Conservation (phyloP, 2,329 filamentous ascomycete species). For the Colletotrichum tabaci region DNA sequence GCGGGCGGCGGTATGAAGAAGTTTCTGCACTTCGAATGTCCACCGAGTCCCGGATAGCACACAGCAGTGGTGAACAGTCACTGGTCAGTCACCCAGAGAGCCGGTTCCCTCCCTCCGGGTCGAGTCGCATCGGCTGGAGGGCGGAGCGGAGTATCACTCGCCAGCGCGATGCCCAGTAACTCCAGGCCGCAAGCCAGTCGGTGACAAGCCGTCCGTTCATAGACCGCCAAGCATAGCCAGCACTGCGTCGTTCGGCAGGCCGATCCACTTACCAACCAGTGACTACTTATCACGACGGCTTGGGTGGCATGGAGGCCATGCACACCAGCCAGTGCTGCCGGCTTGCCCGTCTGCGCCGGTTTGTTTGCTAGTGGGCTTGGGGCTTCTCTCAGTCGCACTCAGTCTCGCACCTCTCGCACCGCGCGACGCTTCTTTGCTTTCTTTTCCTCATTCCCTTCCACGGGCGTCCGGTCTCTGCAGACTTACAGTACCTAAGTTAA, state of each 20-base stretch:
- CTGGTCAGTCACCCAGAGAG: neutral
- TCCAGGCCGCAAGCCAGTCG: neutral
- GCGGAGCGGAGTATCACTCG: constrained; percentile 16
- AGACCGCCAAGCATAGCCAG: constrained; percentile 19
- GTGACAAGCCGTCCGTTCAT: neutral
- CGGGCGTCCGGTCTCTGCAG: constrained; percentile 6
- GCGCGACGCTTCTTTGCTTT: constrained; percentile 8
- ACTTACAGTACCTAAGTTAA: no score
- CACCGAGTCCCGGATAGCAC: constrained; percentile 1
- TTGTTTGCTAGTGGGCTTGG: neutral
- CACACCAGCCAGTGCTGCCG: constrained; percentile 17
- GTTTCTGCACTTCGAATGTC: neutral
- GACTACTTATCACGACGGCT: no score
- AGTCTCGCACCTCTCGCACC: neutral
- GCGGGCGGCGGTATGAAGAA: neutral
- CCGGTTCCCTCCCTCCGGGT: neutral
- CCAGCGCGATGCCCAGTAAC: neutral
- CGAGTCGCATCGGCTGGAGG: constrained; percentile 12
- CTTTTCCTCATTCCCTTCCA: neutral
- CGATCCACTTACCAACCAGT: constrained; percentile 9
- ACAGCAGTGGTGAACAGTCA: neutral
- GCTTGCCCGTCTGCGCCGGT: constrained; percentile 5
- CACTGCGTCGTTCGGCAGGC: constrained; percentile 30
- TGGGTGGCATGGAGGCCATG: neutral
- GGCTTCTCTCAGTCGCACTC: neutral